phyloP scores from a whole-genome alignment of 805 yeast species.

The Candida vaughaniae region DNA sequence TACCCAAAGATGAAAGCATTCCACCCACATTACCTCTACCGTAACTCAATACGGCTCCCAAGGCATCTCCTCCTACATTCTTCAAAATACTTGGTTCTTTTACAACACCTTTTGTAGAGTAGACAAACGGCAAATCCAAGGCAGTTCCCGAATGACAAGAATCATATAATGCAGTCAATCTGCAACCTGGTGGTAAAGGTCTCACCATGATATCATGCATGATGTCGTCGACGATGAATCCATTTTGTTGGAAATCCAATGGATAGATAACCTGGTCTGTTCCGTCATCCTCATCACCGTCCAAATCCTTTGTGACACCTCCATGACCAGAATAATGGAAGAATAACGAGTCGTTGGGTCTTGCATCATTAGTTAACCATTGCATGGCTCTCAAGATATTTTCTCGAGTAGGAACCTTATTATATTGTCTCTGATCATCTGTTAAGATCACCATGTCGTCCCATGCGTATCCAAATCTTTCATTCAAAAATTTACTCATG shows the following conservation, averaged over 20 bases:
- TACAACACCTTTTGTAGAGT: slow-evolving; percentile 39
- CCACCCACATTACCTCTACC: slow-evolving; percentile 38
- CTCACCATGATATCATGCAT: slow-evolving; percentile 41
- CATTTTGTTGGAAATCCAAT: slow-evolving; percentile 31
- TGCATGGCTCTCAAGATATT: slow-evolving; percentile 39
- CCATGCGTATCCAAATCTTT: slow-evolving; percentile 30
- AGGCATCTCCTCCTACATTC: slow-evolving; percentile 36
- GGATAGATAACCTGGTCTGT: slow-evolving; percentile 39
- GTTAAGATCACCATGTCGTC: slow-evolving; percentile 40
- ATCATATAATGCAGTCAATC: slow-evolving; percentile 38
- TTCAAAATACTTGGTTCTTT: slow-evolving; percentile 38
- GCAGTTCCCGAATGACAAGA: slow-evolving; percentile 44
- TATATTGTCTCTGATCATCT: slow-evolving; percentile 32
- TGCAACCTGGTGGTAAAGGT: slow-evolving; percentile 35
- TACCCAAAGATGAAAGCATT: slow-evolving; percentile 34
- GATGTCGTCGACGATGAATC: slow-evolving; percentile 36
- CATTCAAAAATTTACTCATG: slow-evolving; percentile 31
- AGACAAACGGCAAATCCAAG: slow-evolving; percentile 38
- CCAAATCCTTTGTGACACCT: slow-evolving; percentile 33
- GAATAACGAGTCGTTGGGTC: slow-evolving; percentile 38
- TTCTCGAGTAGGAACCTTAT: slow-evolving; percentile 32
- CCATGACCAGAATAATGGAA: slow-evolving; percentile 44
- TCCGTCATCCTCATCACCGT: slow-evolving; percentile 40
- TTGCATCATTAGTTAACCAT: slow-evolving; percentile 38
- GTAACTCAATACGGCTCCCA: slow-evolving; percentile 30